Conservation (phyloP, 805 yeast genomes). For the Kluyveromyces lactis region DNA sequence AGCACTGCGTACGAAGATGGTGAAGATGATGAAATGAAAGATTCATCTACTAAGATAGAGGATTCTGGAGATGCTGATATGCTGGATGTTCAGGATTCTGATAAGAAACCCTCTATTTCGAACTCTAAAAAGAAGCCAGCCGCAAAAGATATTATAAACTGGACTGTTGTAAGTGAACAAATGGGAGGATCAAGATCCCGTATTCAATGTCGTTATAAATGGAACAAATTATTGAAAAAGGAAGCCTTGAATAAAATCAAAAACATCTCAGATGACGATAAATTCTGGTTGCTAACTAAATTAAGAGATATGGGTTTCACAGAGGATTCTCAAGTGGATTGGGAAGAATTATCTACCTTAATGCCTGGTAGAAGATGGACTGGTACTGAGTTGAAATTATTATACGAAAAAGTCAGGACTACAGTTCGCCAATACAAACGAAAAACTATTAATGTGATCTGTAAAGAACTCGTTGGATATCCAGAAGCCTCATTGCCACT, state of each 20-base stretch:
- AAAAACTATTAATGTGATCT: conserved; percentile 31
- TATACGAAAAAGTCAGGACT: conserved; percentile 52
- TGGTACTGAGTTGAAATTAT: conserved; percentile 51
- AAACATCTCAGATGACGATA: conserved; percentile 38
- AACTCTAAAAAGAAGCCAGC: conserved; percentile 19
- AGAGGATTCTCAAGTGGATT: conserved; percentile 39
- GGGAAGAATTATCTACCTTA: conserved; percentile 45
- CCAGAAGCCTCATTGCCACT: conserved; percentile 14
- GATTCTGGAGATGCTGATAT: conserved; percentile 13
- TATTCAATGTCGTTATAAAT: conserved; percentile 91
- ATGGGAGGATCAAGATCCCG: conserved; percentile 87
- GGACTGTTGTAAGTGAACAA: conserved; percentile 85
- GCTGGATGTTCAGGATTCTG: conserved; percentile 14
- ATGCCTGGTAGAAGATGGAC: conserved; percentile 44
- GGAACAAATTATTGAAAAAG: conserved; percentile 73
- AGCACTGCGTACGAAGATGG: conserved; percentile 12
- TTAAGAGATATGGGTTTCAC: conserved; percentile 37
- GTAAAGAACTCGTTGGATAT: conserved; percentile 22
- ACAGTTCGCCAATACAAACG: conserved; percentile 41
- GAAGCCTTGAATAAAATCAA: conserved; percentile 41
- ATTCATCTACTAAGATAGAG: conserved; percentile 19
- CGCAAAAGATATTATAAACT: conserved; percentile 50
- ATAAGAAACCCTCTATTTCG: conserved; percentile 10
- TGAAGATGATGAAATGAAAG: conserved; percentile 12
- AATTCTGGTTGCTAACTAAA: conserved; percentile 41